These are phyloP conservation scores for Escallonia rubra DNA, from an alignment of 129 eudicot genomes.

Conservation along the genomic window DNA sequence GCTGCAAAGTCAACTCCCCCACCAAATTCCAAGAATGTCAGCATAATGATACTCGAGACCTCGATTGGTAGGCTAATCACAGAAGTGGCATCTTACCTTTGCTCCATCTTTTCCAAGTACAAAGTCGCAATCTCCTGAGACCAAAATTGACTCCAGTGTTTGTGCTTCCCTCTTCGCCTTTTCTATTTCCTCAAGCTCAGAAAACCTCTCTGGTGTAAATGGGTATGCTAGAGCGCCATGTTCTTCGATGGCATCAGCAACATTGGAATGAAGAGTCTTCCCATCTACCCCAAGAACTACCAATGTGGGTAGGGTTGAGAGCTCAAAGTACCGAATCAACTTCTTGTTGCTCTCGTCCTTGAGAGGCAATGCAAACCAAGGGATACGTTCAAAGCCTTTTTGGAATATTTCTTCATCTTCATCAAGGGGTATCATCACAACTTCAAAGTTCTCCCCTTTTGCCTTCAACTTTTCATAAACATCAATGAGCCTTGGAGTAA, in stretches of 20 bases:
- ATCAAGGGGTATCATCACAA: slow-evolving; percentile 75
- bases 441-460: slow-evolving; percentile 52
- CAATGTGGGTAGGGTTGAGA: slow-evolving; percentile 35
- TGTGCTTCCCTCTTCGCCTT: slow-evolving; percentile 69
- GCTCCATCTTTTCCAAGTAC: slow-evolving; percentile 55
- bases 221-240: slow-evolving; percentile 74
- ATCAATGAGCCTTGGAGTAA: slow-evolving; percentile 40
- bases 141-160: slow-evolving; percentile 72
- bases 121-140: slow-evolving; percentile 52
- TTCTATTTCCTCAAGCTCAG: slow-evolving; percentile 65
- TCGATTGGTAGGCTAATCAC: not conserved
- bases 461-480: slow-evolving; percentile 53
- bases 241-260: slow-evolving; percentile 63
- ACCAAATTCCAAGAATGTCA: not conserved
- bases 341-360: too few relatives aligned
- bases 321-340: slow-evolving; percentile 19
- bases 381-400: slow-evolving; percentile 21
- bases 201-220: slow-evolving; percentile 68
- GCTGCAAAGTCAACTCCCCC: too few relatives aligned
- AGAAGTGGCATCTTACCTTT: slow-evolving; percentile 34
- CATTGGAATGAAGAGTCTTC: slow-evolving; percentile 71
- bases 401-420: slow-evolving; percentile 46
- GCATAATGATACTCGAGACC: not conserved
- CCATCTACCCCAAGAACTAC: slow-evolving; percentile 56
- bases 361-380: too few relatives aligned